A percentile compares a stretch with the other conserved stretches of the same genome.
phyloP scores from a whole-genome alignment of 176 grass and related monocot species.

The Triticum aestivum region DNA sequence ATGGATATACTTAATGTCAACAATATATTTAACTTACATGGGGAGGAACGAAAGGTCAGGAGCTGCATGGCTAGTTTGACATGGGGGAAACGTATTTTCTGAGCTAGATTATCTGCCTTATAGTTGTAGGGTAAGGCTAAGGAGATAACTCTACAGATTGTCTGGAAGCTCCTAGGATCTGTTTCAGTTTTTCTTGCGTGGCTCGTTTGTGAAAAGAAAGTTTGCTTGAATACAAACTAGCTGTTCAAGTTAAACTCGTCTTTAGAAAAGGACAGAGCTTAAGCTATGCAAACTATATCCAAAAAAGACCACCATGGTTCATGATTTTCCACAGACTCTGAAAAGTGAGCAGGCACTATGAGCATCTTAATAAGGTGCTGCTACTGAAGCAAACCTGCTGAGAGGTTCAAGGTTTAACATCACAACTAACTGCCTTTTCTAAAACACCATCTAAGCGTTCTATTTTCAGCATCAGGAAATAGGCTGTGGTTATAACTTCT shows the following conservation, averaged over 20 bases:
- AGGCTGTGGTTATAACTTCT: background rate
- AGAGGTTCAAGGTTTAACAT: slow-evolving; percentile 14
- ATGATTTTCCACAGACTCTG: background rate
- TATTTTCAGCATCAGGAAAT: background rate
- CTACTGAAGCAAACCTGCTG: background rate
- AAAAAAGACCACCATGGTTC: background rate
- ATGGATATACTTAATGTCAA: background rate
- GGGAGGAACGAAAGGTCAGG: background rate
- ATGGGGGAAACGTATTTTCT: background rate
- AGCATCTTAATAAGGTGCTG: background rate
- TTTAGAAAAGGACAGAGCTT: background rate
- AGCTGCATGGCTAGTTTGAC: background rate
- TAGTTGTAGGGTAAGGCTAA: background rate
- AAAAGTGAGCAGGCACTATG: background rate
- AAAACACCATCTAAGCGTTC: background rate
- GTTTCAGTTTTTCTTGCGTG: background rate
- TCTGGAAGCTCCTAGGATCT: background rate
- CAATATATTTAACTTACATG: background rate
- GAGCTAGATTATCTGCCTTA: background rate
- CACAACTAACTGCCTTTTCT: background rate
- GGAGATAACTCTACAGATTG: background rate
- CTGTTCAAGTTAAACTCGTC: background rate
- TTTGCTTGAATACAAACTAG: background rate
- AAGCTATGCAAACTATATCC: background rate
- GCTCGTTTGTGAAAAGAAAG: background rate